phyloP scores from a whole-genome alignment of 1,284 basidiomycete genomes.

The Albatrellus sp. region DNA sequence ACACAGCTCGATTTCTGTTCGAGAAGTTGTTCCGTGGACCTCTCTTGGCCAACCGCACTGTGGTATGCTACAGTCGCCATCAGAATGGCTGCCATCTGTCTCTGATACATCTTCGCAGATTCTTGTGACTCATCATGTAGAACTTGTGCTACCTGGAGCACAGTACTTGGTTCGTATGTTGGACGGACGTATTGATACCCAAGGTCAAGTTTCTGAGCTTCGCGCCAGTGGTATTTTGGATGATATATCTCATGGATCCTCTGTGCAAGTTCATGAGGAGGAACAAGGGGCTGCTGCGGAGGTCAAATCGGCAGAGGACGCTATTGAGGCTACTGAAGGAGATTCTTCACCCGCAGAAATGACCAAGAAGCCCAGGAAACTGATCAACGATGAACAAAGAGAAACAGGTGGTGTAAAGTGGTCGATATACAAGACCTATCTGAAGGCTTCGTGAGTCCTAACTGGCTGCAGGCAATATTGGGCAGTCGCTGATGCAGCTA shows the following conservation, averaged over 20 bases:
- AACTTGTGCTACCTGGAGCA: constrained; percentile 58
- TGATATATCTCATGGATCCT: constrained; percentile 35
- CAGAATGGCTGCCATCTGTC: not conserved
- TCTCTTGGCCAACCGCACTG: constrained; percentile 52
- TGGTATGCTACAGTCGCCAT: constrained; percentile 28
- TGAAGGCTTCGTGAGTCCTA: constrained; percentile 47
- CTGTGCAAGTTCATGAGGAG: constrained; percentile 3
- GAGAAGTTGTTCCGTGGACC: constrained; percentile 54
- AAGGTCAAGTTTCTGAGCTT: constrained; percentile 52
- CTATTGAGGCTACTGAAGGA: constrained; percentile 14
- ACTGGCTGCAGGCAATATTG: not conserved
- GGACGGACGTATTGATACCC: constrained; percentile 59
- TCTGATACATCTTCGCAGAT: constrained; percentile 24
- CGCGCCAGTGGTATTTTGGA: constrained; percentile 45
- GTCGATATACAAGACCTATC: constrained; percentile 68
- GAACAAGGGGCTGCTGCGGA: constrained; percentile 15
- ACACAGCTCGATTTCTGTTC: constrained; percentile 59
- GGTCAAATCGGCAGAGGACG: constrained; percentile 15
- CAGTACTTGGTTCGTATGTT: constrained; percentile 63
- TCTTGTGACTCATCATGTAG: constrained; percentile 66
- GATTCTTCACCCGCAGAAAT: constrained; percentile 14
- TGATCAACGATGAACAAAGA: constrained; percentile 60
- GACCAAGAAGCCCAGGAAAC: constrained; percentile 47
- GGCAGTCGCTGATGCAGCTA: not conserved
- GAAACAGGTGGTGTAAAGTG: constrained; percentile 70